Evolutionary conservation across 164 flowering plant species (phyloP).

Genomic region (Vitis rotundifolia): DNA sequence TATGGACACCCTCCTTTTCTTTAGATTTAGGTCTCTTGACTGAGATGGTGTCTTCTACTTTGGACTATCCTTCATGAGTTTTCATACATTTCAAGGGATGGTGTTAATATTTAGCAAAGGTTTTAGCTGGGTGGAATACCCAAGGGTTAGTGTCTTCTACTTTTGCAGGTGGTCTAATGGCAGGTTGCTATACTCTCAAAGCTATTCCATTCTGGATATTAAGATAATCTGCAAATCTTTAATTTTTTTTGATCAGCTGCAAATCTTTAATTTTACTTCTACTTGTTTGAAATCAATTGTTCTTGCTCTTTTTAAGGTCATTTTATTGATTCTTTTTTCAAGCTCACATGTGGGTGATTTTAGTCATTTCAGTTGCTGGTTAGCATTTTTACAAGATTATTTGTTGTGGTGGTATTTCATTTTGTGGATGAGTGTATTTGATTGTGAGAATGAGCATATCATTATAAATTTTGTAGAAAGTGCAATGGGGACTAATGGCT

Average conservation of each 20-base stretch:
- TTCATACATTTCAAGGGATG: no score
- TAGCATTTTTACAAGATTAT: not conserved
- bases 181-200: constrained; percentile 1
- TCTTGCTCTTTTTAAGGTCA: not conserved
- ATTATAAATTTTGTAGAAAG: not conserved
- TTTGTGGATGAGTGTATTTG: not conserved
- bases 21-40: not conserved
- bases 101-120: not conserved
- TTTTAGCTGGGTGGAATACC: not conserved
- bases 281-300: not conserved
- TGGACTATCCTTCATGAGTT: not conserved
- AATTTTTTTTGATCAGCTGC: no score
- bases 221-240: not conserved
- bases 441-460: not conserved
- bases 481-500: not conserved
- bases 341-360: not conserved
- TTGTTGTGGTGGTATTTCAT: not conserved
- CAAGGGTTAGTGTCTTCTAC: not conserved
- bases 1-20: not conserved
- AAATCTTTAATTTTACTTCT: not conserved
- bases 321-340: not conserved
- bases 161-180: not conserved
- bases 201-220: not conserved
- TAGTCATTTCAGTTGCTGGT: not conserved
- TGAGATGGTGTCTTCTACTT: not conserved